Evolutionary conservation across 371 early-diverging fungal genomes (phyloP), one percentile per base, ranked within the genome.

Genomic region (Lichtheimia ornata): DNA sequence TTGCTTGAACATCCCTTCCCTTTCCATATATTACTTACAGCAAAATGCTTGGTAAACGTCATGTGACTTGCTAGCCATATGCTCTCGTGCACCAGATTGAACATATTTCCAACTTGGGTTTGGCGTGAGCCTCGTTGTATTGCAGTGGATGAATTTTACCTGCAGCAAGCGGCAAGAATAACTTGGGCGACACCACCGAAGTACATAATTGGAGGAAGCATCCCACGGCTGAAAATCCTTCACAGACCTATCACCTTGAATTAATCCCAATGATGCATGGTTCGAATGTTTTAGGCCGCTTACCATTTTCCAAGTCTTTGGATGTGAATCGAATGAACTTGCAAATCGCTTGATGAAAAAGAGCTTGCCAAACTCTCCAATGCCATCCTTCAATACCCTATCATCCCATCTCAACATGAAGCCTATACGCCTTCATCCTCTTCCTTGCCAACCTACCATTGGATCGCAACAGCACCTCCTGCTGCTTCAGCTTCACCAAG

Each of bases 61-160:
- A 87, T 88, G 70, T 90, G 91, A 27, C 86, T 87, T 13, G 87
- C 87, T 18, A 81, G 68, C 84, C 87, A 88, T 6, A 90, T 84
- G 55, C 83, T 79, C 63, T 84, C 87, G 60, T 88, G 88, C 41
- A 88, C 82, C 59, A 76, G 61, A 56, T 87, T 79, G 65, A 86
- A 79, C 58, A 74, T 80, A 60, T 87, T 85, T 13, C 88, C 88
- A 40, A 81, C 73, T 67, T 49, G 2, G 43, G 43, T 50, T 24
- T 20, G 14, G 27, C 22, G 5, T 53, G 20, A 35, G 35, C 35
- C 35, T 35, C 35, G 35, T 35, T 35, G 35, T 35, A 35, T 42
- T 14, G 7, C 11, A 35, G 50, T 28, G 14, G 7, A 20, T 52
- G 14, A 9, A 20, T 13, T 13, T 40, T 72, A 77, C 78, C 65